phyloP scores from a whole-genome alignment of 2,329 filamentous ascomycete species.

The Colletotrichum brevisporum region DNA sequence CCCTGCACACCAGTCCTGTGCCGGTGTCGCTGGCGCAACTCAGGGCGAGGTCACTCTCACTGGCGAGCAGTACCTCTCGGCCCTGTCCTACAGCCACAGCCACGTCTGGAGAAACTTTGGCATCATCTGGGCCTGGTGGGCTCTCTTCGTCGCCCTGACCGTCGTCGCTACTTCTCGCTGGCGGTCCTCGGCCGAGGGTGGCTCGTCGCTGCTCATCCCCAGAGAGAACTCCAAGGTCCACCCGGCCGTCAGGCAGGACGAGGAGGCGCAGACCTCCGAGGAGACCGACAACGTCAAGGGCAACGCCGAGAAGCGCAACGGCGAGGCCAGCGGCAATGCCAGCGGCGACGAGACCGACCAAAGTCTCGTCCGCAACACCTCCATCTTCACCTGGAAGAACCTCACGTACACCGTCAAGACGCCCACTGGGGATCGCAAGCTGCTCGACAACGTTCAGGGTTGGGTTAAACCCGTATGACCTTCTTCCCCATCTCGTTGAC shows the following conservation, averaged over 20 bases:
- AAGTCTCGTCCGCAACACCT: constrained; percentile 72
- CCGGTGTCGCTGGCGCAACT: constrained; percentile 69
- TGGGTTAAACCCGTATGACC: constrained; percentile 79
- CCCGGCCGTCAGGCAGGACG: constrained; percentile 55
- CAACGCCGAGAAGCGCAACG: constrained; percentile 37
- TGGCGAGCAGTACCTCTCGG: constrained; percentile 71
- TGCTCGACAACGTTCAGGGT: constrained; percentile 85
- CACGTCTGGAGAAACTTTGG: constrained; percentile 74
- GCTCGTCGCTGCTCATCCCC: constrained; percentile 72
- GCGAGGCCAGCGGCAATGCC: constrained; percentile 45
- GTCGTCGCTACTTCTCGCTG: constrained; percentile 70
- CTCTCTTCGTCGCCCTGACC: constrained; percentile 70
- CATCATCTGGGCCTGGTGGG: constrained; percentile 75
- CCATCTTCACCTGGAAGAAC: constrained; percentile 82
- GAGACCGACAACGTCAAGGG: constrained; percentile 52
- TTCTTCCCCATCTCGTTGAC: accelerated
- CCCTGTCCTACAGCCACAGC: constrained; percentile 65
- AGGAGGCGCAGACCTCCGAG: constrained; percentile 59
- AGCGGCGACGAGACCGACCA: constrained; percentile 46
- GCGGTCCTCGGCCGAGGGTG: constrained; percentile 66
- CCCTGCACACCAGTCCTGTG: constrained; percentile 63
- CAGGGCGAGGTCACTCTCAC: constrained; percentile 63
- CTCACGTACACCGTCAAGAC: constrained; percentile 79
- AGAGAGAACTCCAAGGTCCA: constrained; percentile 66
- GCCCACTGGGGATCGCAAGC: constrained; percentile 71